Conservation (phyloP, 495 filamentous ascomycete genomes). For the Hypomontagnella monticulosa region DNA sequence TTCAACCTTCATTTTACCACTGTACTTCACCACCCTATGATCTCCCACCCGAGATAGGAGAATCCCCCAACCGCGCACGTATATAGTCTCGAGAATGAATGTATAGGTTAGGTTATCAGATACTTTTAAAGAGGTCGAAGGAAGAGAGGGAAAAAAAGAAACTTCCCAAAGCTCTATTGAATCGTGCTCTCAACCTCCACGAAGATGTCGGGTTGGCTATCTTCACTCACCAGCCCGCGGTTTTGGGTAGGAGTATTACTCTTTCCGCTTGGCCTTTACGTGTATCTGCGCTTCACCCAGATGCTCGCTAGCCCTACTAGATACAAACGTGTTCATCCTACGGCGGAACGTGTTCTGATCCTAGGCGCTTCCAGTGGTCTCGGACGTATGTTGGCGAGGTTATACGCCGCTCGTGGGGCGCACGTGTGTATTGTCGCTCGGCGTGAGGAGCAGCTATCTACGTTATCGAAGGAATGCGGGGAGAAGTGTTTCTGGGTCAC, state of each 20-base stretch:
- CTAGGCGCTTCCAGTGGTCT: slow-evolving; percentile 47
- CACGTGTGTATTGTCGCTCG: slow-evolving; percentile 42
- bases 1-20: no score
- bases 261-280: slow-evolving; percentile 1
- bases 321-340: slow-evolving; percentile 10
- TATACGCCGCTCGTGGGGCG: slow-evolving; percentile 41
- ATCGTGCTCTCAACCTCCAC: neutral
- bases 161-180: neutral
- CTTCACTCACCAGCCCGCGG: neutral
- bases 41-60: no score
- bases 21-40: no score
- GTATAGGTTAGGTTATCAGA: no score
- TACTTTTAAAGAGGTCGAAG: no score
- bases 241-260: neutral
- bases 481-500: slow-evolving; percentile 35
- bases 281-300: neutral
- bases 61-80: no score
- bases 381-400: slow-evolving; percentile 36
- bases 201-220: slow-evolving; percentile 16
- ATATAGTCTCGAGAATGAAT: no score
- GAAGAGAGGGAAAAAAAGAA: neutral
- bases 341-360: slow-evolving; percentile 43
- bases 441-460: slow-evolving; percentile 31
- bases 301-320: slow-evolving; percentile 5
- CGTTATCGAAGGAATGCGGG: slow-evolving; percentile 41